Evolutionary conservation across 306 rosid species (phyloP), one percentile per base, ranked within the genome.

Genomic region (Rosa lucieae): DNA sequence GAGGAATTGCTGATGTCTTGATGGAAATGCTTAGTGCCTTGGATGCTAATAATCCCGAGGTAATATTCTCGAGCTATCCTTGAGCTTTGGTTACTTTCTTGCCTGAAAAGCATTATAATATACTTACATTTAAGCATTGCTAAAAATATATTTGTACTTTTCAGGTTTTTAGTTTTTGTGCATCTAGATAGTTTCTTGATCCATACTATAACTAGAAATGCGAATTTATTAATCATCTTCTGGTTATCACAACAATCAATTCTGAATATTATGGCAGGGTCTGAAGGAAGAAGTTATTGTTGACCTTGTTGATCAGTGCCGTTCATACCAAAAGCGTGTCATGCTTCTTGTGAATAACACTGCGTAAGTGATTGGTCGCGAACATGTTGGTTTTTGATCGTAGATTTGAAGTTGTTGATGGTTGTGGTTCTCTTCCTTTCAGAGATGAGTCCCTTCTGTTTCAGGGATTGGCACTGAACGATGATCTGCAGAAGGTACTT

Each of bases 271-370:
- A 56, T 86, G 85, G 72, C 92, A 96, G 99, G 92, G 91, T 71
- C 83, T 93, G 86, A 96, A 91, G 88, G 90, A 93, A 42, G 99
- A 96, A 86, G 78, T 96, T 81, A 93, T 96, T 51, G 88, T 93
- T 58, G 98, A 96, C 87, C 98, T 96, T 74, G 99, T 89, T 81
- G 99, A 96, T 79, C 99, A 96, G 87, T 96, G 99, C 76, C 97
- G 85, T 66, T 90, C 93, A 10, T 96, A 90, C 82, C 94, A 93
- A 87, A 91, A 83, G 80, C 98, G 94, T 49, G 94, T 93, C 77
- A 93, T 90, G 98, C 88, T 84, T 82, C 98, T 96, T 86, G 94
- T 93, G 89, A 93, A 89, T 82, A 80, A 83, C 70, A 89, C 99
- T 37, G 62, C 10, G 98, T 93, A 86, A 88, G 97, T 47, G 44